These are phyloP conservation scores for Bipolaris oryzae DNA, from an alignment of 2,329 filamentous ascomycete species.

Conservation along the genomic window DNA sequence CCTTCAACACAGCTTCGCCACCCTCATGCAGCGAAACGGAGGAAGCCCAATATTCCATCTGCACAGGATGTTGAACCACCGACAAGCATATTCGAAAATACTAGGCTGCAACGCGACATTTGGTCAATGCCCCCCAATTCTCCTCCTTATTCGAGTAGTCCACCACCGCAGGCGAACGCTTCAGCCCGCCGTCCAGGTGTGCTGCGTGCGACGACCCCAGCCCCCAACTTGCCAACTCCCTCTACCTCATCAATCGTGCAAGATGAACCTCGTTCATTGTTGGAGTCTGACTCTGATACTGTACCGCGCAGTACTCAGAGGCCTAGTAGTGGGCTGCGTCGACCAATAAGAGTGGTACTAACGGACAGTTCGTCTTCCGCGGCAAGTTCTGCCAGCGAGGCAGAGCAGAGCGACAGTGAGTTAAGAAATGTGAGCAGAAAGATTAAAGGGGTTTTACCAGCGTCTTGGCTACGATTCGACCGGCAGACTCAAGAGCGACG, in stretches of 20 bases:
- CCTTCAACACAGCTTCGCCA: constrained; percentile 23
- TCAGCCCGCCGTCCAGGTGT: constrained; percentile 13
- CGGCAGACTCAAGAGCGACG: constrained; percentile 43
- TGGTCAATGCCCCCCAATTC: constrained; percentile 53
- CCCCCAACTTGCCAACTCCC: constrained; percentile 38
- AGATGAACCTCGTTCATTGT: constrained; percentile 18
- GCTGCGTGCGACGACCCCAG: constrained; percentile 9
- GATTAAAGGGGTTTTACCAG: constrained; percentile 57
- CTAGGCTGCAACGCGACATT: constrained; percentile 26
- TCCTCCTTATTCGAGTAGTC: constrained; percentile 48
- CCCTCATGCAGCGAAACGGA: constrained; percentile 26
- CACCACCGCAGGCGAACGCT: constrained; percentile 15
- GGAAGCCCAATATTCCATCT: constrained; percentile 25
- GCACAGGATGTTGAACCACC: constrained; percentile 16
- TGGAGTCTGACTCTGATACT: constrained; percentile 32
- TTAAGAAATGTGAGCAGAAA: constrained; percentile 47
- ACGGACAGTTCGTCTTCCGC: constrained; percentile 30
- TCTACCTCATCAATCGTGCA: constrained; percentile 40
- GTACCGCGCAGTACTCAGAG: constrained; percentile 22
- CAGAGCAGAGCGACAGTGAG: constrained; percentile 40
- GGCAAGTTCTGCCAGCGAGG: constrained; percentile 32
- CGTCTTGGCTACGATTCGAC: constrained; percentile 58
- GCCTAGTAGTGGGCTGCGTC: constrained; percentile 18
- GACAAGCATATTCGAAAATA: constrained; percentile 16
- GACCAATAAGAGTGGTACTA: constrained; percentile 21